Percentiles rank a stretch among this genome's conserved stretches.
These are phyloP conservation scores for Thelonectria olida DNA, from an alignment of 2,329 filamentous ascomycete species.

Conservation along the genomic window DNA sequence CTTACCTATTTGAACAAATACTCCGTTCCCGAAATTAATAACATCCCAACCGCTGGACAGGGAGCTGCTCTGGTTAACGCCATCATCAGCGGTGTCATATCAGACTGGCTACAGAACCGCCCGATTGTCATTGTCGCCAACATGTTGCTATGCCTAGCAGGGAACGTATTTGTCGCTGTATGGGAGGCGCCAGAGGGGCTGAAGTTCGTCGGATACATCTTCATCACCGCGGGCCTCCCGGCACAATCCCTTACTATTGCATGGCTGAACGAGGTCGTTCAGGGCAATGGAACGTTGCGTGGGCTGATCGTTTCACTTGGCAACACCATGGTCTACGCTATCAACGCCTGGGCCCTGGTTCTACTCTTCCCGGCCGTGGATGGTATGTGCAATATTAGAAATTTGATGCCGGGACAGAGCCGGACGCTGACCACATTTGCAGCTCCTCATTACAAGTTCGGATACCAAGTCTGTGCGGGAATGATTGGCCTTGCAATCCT, in stretches of 20 bases:
- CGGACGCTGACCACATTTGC: background rate
- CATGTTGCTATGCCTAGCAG: conserved; percentile 20
- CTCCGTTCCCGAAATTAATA: conserved; percentile 51
- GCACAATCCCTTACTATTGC: conserved; percentile 21
- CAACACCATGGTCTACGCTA: conserved; percentile 23
- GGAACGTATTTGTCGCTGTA: conserved; percentile 17
- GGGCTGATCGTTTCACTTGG: conserved; percentile 22
- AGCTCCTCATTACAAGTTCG: conserved; percentile 20
- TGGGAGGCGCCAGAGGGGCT: conserved; percentile 19
- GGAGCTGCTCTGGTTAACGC: conserved; percentile 23
- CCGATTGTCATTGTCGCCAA: conserved; percentile 24
- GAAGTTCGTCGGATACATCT: conserved; percentile 24
- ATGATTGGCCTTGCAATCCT: conserved; percentile 20
- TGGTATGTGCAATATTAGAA: background rate
- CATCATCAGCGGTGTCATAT: conserved; percentile 20
- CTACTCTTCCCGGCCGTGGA: conserved; percentile 20
- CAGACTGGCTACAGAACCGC: conserved; percentile 18
- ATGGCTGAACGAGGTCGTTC: conserved; percentile 22
- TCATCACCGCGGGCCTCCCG: conserved; percentile 19
- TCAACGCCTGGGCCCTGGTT: conserved; percentile 22
- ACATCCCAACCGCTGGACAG: conserved; percentile 49
- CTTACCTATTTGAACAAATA: conserved; percentile 46
- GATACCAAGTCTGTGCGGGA: conserved; percentile 18
- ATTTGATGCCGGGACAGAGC: background rate
- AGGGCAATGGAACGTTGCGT: conserved; percentile 18